Base-by-base conservation (phyloP, 108 stramenopile species). In the Conticribra guillardii region DNA sequence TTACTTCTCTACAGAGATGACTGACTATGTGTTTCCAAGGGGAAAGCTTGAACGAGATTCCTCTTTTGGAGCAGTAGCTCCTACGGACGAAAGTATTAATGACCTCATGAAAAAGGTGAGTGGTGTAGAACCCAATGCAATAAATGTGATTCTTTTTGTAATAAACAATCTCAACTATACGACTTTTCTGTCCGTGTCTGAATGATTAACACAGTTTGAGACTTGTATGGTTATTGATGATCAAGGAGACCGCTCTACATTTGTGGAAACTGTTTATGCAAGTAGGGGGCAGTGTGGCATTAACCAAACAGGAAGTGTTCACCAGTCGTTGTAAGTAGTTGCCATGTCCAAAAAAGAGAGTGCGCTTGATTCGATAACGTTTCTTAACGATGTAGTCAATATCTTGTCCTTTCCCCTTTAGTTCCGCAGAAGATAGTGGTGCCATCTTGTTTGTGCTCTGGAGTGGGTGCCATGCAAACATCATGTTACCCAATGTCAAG, bases 171-270 rank as follows among this genome's bases (percentile, higher is more conserved):
- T n/a, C n/a, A n/a, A n/a, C n/a, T n/a, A n/a, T n/a, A n/a, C n/a
- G n/a, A n/a, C n/a, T n/a, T n/a, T n/a, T n/a, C n/a, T n/a, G n/a
- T n/a, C n/a, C n/a, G n/a, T n/a, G 8, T 41, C 5, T 41, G 37
- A 41, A 41, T 9, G 5, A 11, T 9, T 41, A 11, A 11, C 11
- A 21, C 32, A 53, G 16, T 65, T 65, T 53, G 64, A 65, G 24
- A 45, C 48, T 22, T 65, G 64, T n/a, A 65, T 65, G 64, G 64
- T 65, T 29, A 65, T 65, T 34, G 51, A 65, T 0, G 64, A 65
- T 37, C 21, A 53, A 53, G 64, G 47, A 4, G 28, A 22, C 29
- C 47, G 33, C 7, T 65, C 64, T 53, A 48, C 16, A 4, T 65
- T 65, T 34, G 64, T 65, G 1, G 51, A 65, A 14, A 47, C 50